A percentile compares a stretch with the other conserved stretches of the same genome.
phyloP scores from a whole-genome alignment of 2,329 filamentous ascomycete genomes.

The Cytospora mali region DNA sequence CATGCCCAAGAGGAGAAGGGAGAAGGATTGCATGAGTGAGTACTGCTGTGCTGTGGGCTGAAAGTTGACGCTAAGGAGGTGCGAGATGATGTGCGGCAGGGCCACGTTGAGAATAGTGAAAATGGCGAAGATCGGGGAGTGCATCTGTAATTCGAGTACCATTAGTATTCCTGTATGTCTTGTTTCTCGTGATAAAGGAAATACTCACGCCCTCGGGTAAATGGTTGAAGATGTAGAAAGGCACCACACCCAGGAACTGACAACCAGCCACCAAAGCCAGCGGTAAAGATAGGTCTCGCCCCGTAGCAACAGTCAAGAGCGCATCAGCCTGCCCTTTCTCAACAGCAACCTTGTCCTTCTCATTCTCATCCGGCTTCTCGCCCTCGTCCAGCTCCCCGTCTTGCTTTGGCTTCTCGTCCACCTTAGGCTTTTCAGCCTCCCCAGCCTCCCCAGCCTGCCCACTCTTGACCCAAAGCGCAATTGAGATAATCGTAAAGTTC shows the following conservation, averaged over 20 bases:
- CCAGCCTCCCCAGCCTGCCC: slow-evolving; percentile 51
- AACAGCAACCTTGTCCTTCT: slow-evolving; percentile 34
- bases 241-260: slow-evolving; percentile 78
- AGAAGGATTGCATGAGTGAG: slow-evolving; percentile 84
- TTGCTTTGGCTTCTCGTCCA: not conserved
- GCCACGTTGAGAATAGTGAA: slow-evolving; percentile 59
- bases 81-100: slow-evolving; percentile 61
- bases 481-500: slow-evolving; percentile 94
- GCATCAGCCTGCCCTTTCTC: slow-evolving; percentile 36
- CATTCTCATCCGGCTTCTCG: slow-evolving; percentile 37
- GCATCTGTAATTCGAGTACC: slow-evolving; percentile 47
- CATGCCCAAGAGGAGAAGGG: slow-evolving; percentile 88
- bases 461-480: slow-evolving; percentile 90
- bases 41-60: slow-evolving; percentile 69
- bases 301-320: slow-evolving; percentile 40
- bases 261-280: slow-evolving; percentile 70
- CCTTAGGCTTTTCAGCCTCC: slow-evolving; percentile 5
- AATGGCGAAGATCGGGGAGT: slow-evolving; percentile 59
- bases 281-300: slow-evolving; percentile 72
- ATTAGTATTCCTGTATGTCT: slow-evolving; percentile 1
- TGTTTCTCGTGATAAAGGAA: not conserved
- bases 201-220: slow-evolving; percentile 63
- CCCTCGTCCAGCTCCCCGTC: too few relatives aligned
- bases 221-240: slow-evolving; percentile 85
- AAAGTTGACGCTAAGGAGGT: slow-evolving; percentile 53